Evolutionary conservation across 1,284 basidiomycete species (phyloP).

Genomic region (Kwoniella shivajii): DNA sequence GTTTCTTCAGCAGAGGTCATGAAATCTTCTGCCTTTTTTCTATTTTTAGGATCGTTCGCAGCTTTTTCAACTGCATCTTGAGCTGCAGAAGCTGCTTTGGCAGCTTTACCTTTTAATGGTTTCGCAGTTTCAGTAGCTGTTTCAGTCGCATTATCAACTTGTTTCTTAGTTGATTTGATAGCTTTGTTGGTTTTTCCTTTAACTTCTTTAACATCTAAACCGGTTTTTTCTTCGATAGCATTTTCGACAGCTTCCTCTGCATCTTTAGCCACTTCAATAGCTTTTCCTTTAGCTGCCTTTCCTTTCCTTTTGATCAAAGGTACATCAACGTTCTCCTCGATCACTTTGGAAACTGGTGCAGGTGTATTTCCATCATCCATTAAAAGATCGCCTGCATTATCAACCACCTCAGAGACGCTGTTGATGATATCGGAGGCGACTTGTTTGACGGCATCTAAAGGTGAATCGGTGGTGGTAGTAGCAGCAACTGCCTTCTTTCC

Average conservation of each 20-base stretch:
- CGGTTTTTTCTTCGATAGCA: constrained; percentile 24
- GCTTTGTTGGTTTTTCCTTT: constrained; percentile 29
- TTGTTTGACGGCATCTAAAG: constrained; percentile 18
- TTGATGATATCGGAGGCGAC: constrained; percentile 23
- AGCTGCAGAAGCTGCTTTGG: constrained; percentile 18
- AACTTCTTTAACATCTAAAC: constrained; percentile 22
- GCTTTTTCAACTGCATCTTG: constrained; percentile 23
- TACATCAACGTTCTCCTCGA: constrained; percentile 30
- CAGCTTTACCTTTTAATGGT: constrained; percentile 25
- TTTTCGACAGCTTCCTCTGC: constrained; percentile 14
- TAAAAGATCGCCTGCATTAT: constrained; percentile 42
- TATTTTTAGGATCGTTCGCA: constrained; percentile 39
- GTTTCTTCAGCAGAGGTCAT: constrained; percentile 38
- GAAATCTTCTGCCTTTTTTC: constrained; percentile 49
- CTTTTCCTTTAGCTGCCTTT: constrained; percentile 20
- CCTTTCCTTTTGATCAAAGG: constrained; percentile 29
- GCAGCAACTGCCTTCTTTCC: constrained; percentile 4
- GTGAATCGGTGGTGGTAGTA: constrained; percentile 11
- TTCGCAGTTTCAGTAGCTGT: constrained; percentile 29
- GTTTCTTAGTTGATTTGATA: constrained; percentile 21
- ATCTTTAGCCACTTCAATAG: constrained; percentile 11
- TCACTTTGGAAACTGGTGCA: constrained; percentile 23
- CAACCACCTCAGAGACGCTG: constrained; percentile 30
- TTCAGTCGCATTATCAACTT: constrained; percentile 18
- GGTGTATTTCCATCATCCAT: constrained; percentile 38